phyloP scores from a whole-genome alignment of 108 stramenopile genomes.

The Nitzschia sp. region DNA sequence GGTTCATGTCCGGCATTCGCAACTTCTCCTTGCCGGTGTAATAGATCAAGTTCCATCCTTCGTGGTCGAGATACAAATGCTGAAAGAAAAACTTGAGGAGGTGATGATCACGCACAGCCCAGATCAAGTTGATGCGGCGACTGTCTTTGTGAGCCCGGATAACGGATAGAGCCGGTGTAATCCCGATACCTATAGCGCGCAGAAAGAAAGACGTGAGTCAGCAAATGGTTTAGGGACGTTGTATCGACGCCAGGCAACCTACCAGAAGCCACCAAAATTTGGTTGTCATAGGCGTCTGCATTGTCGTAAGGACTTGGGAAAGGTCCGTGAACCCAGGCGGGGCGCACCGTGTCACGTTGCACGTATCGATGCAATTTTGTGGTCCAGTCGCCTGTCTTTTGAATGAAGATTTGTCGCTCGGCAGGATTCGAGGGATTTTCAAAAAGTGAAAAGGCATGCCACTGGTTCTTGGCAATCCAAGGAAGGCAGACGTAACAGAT shows the following conservation, averaged over 20 bases:
- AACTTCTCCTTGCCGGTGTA: constrained; percentile 50
- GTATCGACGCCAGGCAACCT: too few relatives aligned
- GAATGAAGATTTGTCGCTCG: constrained; percentile 47
- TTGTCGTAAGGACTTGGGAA: constrained; percentile 52
- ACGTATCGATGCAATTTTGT: constrained; percentile 34
- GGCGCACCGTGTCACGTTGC: constrained; percentile 41
- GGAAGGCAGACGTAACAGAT: constrained; percentile 53
- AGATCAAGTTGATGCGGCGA: constrained; percentile 50
- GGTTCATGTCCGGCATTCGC: background rate
- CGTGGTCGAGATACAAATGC: constrained; percentile 43
- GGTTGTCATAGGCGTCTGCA: constrained; percentile 46
- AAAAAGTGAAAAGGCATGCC: constrained; percentile 58
- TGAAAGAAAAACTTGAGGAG: constrained; percentile 56
- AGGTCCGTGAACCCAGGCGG: constrained; percentile 52
- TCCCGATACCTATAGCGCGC: constrained; percentile 29
- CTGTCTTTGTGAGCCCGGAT: constrained; percentile 43
- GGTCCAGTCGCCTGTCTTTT: constrained; percentile 55
- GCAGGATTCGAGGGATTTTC: constrained; percentile 41
- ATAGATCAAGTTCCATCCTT: constrained; percentile 50
- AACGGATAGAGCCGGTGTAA: constrained; percentile 52
- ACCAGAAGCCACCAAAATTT: constrained; percentile 47
- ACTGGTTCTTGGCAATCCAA: constrained; percentile 46
- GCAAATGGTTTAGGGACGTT: too few relatives aligned
- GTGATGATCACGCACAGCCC: constrained; percentile 45
- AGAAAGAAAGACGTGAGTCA: too few relatives aligned